phyloP scores from a whole-genome alignment of 805 yeast species.

The Cyberlindnera galapagoensis region DNA sequence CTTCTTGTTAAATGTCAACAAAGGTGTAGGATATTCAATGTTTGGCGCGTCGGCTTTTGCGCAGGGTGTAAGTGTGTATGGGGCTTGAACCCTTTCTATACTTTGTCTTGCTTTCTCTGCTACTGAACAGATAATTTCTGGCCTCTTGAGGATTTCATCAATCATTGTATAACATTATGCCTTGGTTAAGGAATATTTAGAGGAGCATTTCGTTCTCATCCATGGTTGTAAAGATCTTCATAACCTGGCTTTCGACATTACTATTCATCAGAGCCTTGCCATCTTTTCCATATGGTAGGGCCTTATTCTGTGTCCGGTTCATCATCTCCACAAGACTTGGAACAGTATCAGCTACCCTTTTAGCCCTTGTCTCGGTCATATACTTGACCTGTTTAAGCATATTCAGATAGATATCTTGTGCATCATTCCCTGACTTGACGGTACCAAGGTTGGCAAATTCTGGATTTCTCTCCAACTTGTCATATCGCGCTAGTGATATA shows the following conservation, averaged over 20 bases:
- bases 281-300: slow-evolving; percentile 33
- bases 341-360: slow-evolving; percentile 35
- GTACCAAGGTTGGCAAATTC: slow-evolving; percentile 49
- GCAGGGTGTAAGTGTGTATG: too few species aligned
- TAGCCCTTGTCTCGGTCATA: slow-evolving; percentile 48
- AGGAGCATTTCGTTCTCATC: slow-evolving; percentile 39
- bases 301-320: slow-evolving; percentile 24
- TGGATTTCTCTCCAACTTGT: slow-evolving; percentile 46
- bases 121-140: too few species aligned
- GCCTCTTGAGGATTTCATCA: too few species aligned
- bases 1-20: too few species aligned
- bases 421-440: slow-evolving; percentile 47
- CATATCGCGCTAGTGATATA: slow-evolving; percentile 45
- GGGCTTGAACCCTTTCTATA: too few species aligned
- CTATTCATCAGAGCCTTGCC: slow-evolving; percentile 45
- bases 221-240: slow-evolving; percentile 39
- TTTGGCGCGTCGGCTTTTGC: too few species aligned
- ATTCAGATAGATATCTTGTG: slow-evolving; percentile 39
- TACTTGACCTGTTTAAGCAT: slow-evolving; percentile 50
- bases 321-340: slow-evolving; percentile 30
- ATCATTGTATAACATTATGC: too few species aligned
- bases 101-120: too few species aligned
- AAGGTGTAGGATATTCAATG: too few species aligned
- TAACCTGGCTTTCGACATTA: slow-evolving; percentile 42
- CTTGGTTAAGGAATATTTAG: slow-evolving; percentile 1